These are phyloP conservation scores for Xylariaceae sp. DNA, from an alignment of 2,329 filamentous ascomycete species.

Conservation along the genomic window DNA sequence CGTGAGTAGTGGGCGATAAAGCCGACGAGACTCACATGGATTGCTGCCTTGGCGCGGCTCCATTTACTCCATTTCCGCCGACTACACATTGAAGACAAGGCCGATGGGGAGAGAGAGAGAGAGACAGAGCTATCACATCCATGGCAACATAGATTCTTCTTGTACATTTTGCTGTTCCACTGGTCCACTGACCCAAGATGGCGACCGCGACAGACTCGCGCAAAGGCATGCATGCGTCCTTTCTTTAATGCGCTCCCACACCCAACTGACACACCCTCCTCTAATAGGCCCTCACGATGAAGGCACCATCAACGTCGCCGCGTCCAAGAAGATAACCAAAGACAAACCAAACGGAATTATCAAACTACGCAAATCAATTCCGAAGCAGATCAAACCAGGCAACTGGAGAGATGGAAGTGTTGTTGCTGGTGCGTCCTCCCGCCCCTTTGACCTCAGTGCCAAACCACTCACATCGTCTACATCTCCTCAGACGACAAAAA, in stretches of 20 bases:
- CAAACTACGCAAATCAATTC: conserved; percentile 60
- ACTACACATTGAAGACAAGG: too few species aligned
- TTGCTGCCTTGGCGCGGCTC: too few species aligned
- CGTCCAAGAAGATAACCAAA: conserved; percentile 52
- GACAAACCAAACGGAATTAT: conserved; percentile 45
- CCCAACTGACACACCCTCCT: conserved; percentile 15
- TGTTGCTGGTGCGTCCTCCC: conserved; percentile 50
- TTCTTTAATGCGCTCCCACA: conserved; percentile 2
- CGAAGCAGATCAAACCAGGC: conserved; percentile 62
- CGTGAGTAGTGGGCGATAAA: too few species aligned
- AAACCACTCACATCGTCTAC: background rate
- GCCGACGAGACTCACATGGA: too few species aligned
- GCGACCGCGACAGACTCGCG: conserved; percentile 25
- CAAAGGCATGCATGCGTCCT: conserved; percentile 24
- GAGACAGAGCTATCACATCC: too few species aligned
- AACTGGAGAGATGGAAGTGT: conserved; percentile 69
- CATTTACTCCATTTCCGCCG: too few species aligned
- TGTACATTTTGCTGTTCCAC: too few species aligned
- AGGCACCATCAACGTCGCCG: conserved; percentile 59
- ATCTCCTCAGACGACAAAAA: conserved; percentile 50
- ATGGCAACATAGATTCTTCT: too few species aligned
- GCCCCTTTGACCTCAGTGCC: background rate
- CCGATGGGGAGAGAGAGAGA: too few species aligned
- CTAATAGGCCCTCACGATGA: conserved; percentile 46
- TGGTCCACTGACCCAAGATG: conserved; percentile 18